Evolutionary conservation across 192 early-diverging fungal genomes (phyloP).

Genomic region (Gryganskiella cystojenkinii): DNA sequence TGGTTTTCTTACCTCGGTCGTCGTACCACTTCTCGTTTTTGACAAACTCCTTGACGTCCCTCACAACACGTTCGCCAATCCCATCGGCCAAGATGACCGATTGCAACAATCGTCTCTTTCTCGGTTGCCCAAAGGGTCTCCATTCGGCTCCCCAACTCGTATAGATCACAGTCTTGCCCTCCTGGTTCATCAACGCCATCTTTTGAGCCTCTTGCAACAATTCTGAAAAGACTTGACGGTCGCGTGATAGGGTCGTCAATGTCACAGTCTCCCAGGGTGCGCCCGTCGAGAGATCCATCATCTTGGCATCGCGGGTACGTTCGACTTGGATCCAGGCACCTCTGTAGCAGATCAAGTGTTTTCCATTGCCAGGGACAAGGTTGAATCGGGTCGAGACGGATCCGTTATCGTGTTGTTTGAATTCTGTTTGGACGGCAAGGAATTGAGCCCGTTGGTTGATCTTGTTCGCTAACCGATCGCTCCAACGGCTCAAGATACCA

Average conservation of each 20-base stretch:
- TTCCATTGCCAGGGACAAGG: constrained; percentile 93
- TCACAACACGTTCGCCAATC: constrained; percentile 71
- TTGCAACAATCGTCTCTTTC: constrained; percentile 76
- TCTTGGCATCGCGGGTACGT: constrained; percentile 83
- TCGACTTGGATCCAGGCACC: constrained; percentile 88
- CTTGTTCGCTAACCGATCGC: constrained; percentile 58
- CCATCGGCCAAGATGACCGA: constrained; percentile 81
- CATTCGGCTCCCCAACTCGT: constrained; percentile 96
- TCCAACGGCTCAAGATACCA: constrained; percentile 40
- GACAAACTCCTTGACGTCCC: constrained; percentile 81
- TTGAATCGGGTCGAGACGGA: constrained; percentile 83
- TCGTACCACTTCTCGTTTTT: constrained; percentile 86
- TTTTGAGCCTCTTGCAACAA: constrained; percentile 86
- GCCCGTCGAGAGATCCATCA: constrained; percentile 93
- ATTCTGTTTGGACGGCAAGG: constrained; percentile 88
- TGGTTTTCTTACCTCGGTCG: constrained; percentile 65
- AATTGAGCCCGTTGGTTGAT: constrained; percentile 72
- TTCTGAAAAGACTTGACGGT: constrained; percentile 78
- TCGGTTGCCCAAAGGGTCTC: constrained; percentile 94
- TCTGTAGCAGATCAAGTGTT: constrained; percentile 84
- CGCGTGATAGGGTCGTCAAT: constrained; percentile 87
- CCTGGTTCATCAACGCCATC: constrained; percentile 86
- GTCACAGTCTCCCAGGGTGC: constrained; percentile 96
- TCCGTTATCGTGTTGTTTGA: constrained; percentile 92
- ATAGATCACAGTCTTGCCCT: constrained; percentile 96